A percentile compares a stretch with the other conserved stretches of the same genome.
Evolutionary conservation across 2,329 filamentous ascomycete species (phyloP).

Genomic region (Penicillium sp.): DNA sequence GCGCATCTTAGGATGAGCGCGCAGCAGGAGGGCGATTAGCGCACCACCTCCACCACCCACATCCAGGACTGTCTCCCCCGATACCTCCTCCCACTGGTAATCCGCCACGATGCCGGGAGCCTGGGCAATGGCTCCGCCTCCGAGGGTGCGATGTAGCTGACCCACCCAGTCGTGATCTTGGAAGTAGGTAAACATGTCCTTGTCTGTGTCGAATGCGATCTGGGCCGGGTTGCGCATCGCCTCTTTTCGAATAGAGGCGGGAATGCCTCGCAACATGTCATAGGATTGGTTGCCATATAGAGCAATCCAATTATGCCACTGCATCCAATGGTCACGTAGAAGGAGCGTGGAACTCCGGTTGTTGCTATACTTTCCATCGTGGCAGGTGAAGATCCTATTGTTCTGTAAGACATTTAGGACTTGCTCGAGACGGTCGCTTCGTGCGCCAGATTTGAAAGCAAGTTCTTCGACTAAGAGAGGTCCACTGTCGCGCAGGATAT

Average conservation of each 20-base stretch:
- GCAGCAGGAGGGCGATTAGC: slow-evolving; percentile 40
- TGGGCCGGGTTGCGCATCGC: slow-evolving; percentile 39
- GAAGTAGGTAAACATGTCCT: slow-evolving; percentile 47
- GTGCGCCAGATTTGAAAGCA: no score
- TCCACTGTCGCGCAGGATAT: slow-evolving; percentile 25
- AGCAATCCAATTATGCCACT: slow-evolving; percentile 49
- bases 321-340: slow-evolving; percentile 44
- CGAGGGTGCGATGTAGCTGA: slow-evolving; percentile 41
- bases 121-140: neutral
- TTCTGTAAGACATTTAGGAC: neutral
- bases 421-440: slow-evolving; percentile 17
- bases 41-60: slow-evolving; percentile 47
- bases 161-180: slow-evolving; percentile 33
- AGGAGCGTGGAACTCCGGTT: neutral
- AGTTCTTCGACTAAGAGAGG: no score
- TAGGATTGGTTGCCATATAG: slow-evolving; percentile 51
- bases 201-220: slow-evolving; percentile 45
- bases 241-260: slow-evolving; percentile 27
- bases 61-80: neutral
- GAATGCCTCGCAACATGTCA: slow-evolving; percentile 47
- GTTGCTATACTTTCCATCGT: neutral
- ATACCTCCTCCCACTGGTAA: neutral
- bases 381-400: neutral
- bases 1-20: slow-evolving; percentile 30
- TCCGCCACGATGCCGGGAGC: neutral